Evolutionary conservation across 345 rosid species (phyloP).

Genomic region (Theobroma cacao): DNA sequence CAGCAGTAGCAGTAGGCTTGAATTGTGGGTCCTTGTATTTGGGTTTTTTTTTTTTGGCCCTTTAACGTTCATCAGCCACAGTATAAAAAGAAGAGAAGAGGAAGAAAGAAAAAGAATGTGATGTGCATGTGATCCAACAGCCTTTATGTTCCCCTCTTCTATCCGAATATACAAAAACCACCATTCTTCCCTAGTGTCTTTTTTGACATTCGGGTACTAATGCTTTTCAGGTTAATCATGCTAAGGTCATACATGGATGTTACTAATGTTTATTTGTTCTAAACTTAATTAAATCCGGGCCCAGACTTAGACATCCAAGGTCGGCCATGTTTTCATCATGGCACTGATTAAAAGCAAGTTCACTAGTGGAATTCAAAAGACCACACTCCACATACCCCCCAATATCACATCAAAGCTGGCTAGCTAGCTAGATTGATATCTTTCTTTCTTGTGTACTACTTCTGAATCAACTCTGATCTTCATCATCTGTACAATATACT

Average conservation of each 20-base stretch:
- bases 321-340: constrained; percentile 30
- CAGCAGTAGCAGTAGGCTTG: constrained; percentile 37
- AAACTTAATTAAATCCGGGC: constrained; percentile 20
- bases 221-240: constrained; percentile 32
- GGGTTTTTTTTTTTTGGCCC: constrained; percentile 4
- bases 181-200: constrained; percentile 25
- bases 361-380: constrained; percentile 40
- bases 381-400: neutral
- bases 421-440: neutral
- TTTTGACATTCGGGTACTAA: constrained; percentile 40
- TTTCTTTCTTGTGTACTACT: neutral
- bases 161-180: constrained; percentile 20
- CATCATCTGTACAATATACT: constrained; percentile 29
- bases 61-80: constrained; percentile 46
- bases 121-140: constrained; percentile 83
- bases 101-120: constrained; percentile 40
- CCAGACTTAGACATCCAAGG: constrained; percentile 23
- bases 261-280: constrained; percentile 9
- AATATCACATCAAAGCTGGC: constrained; percentile 23
- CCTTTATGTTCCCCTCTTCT: constrained; percentile 72
- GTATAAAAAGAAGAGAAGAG: constrained; percentile 57
- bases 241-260: constrained; percentile 31
- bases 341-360: constrained; percentile 36
- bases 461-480: neutral
- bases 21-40: constrained; percentile 37